Base-by-base conservation (phyloP, 495 filamentous ascomycete species). In the Neurospora tetraspora region DNA sequence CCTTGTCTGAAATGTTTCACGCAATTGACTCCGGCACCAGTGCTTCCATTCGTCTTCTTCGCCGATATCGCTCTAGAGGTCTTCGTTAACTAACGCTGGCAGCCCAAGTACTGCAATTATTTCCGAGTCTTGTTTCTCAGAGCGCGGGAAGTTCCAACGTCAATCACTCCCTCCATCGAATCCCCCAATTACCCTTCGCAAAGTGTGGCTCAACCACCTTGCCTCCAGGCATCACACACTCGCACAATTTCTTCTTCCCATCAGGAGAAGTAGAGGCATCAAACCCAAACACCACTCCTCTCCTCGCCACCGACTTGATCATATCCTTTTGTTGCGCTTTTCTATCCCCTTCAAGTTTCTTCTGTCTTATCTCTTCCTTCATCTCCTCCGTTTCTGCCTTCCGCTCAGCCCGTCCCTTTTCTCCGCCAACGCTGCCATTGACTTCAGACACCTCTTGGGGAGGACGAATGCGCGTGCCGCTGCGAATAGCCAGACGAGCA, bases 171-270 rank as follows among this genome's bases (percentile, higher is more conserved):
- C 80, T 79, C 84, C 83, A 86, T 70, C 82, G 71, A 20, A 86
- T 78, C 2, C 79, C 82, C 84, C 83, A 86, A 40, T 85, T 81
- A 9, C 84, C 84, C 75, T 86, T 87, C 9, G 84, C 81, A 76
- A 85, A 83, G 71, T 76, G 79, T 31, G 75, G 72, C 73, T 82
- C 85, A 27, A 86, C 84, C 9, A 85, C 82, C 65, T 76, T 75
- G 1, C 81, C 84, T 31, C 53, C 53, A 1, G 80, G 75, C 82
- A 84, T 79, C 23, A 81, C 77, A 3, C 76, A 76, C 43, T 79
- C 77, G 72, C 76, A 79, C 40, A 72, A 69, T 42, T 72, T 65
- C 59, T 12, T 53, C n/a, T 43, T 65, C 2, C 39, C 68, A 23
- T 18, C 74, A 12, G 16, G 40, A 42, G 40, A 8, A 42, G 40